Evolutionary conservation across 345 rosid species (phyloP).

Genomic region (Eucalyptus leucophloia): DNA sequence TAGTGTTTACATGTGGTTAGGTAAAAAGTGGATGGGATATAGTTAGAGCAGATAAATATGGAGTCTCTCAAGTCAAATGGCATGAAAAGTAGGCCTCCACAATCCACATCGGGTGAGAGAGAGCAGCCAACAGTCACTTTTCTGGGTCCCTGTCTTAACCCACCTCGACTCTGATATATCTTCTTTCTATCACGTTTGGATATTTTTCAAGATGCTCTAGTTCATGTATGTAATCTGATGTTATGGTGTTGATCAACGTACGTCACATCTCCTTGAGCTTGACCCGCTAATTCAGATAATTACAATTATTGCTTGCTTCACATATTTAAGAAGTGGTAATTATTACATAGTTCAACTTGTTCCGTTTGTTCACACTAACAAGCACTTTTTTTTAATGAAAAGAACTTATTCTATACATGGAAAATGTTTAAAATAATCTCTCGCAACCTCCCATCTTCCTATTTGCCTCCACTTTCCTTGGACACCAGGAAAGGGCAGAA

Average conservation of each 20-base stretch:
- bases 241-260: background rate
- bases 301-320: background rate
- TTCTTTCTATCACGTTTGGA: background rate
- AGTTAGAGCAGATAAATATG: background rate
- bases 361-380: background rate
- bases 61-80: conserved; percentile 1
- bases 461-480: background rate
- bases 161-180: background rate
- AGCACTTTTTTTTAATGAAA: background rate
- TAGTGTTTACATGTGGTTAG: background rate
- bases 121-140: background rate
- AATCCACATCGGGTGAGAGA: background rate
- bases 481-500: background rate
- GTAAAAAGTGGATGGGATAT: background rate
- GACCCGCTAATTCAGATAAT: background rate
- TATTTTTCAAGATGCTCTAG: background rate
- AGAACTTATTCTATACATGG: background rate
- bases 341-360: background rate
- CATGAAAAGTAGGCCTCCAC: background rate
- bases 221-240: background rate
- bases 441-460: background rate
- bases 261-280: background rate
- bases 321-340: background rate
- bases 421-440: background rate
- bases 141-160: background rate